Base-by-base conservation (phyloP, 2,329 filamentous ascomycete genomes). In the Pestalotiopsis sp. region DNA sequence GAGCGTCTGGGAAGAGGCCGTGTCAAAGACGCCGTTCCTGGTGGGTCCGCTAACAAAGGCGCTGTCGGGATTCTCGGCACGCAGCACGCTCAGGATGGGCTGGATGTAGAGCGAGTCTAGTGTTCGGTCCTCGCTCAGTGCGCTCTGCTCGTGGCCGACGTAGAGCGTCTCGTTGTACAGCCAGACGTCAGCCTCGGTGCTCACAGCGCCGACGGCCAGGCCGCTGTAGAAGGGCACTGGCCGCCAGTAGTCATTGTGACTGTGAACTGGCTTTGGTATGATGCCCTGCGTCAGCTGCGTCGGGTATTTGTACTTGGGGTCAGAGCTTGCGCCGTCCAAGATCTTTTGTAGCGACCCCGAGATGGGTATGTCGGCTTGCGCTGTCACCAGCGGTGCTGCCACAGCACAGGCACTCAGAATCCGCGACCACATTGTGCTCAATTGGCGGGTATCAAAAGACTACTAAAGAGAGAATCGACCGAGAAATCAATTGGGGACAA, bases 111-210 rank as follows among this genome's bases (percentile, higher is more conserved):
- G 82, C 2, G 81, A 83, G 72, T 81, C 74, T 68, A 93, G 85
- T 0, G 90, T 92, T 27, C 85, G 84, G 62, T 85, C 84, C 14
- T 76, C 74, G 38, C 84, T 84, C 31, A 92, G 76, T 0, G 85
- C 83, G 6, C 84, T 82, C 7, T 78, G 81, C 59, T 85, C 84
- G 76, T 93, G 91, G 4, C 90, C 90, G 61, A 93, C 86, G 49
- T 86, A 86, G 6, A 93, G 82, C 4, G 88, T 74, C 23, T 73
- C 71, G 67, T 85, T 81, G 63, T 84, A 85, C 1, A 87, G 81
- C 88, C 89, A 93, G 27, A 93, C 85, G 74, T 93, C 91, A 2
- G 89, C 90, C 78, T 93, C 91, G 2, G 91, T 83, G 14, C 89
- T 85, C 6, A 86, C 86, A 73, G 87, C 90, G 6, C 89, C 87